A percentile compares a stretch with the other conserved stretches of the same genome.
Evolutionary conservation across 192 early-diverging fungal species (phyloP).

Genomic region (Martensiomyces pterosporus): DNA sequence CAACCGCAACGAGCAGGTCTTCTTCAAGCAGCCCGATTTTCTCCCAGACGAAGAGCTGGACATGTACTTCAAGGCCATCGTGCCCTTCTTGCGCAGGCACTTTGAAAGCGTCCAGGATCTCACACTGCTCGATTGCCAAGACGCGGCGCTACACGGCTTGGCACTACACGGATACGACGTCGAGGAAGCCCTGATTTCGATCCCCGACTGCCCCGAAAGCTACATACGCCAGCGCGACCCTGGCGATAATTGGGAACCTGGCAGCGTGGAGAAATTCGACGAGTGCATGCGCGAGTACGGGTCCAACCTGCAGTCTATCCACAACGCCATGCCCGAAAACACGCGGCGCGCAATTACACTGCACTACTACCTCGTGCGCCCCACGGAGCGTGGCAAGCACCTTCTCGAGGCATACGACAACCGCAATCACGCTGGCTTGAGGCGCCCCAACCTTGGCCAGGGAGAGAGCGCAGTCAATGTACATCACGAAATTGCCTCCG

Average conservation of each 20-base stretch:
- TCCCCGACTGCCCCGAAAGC: constrained; percentile 40
- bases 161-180: constrained; percentile 53
- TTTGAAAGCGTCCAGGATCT: constrained; percentile 33
- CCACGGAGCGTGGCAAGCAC: constrained; percentile 56
- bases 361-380: constrained; percentile 60
- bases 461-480: constrained; percentile 33
- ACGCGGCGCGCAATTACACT: constrained; percentile 53
- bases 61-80: constrained; percentile 44
- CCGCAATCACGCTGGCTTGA: constrained; percentile 42
- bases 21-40: constrained; percentile 38
- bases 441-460: constrained; percentile 36
- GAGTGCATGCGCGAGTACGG: constrained; percentile 59
- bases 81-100: constrained; percentile 40
- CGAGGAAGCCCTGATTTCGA: constrained; percentile 53
- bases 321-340: constrained; percentile 49
- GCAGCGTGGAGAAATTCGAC: constrained; percentile 57
- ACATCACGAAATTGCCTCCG: constrained; percentile 32
- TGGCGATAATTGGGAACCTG: constrained; percentile 55
- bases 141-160: constrained; percentile 57
- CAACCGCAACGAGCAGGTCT: constrained; percentile 35
- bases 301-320: constrained; percentile 59
- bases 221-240: constrained; percentile 51
- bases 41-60: constrained; percentile 49
- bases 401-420: constrained; percentile 59
- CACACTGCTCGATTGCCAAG: constrained; percentile 59